These are phyloP conservation scores for Fonsecaea pedrosoi DNA, from an alignment of 2,329 filamentous ascomycete genomes.

Conservation along the genomic window DNA sequence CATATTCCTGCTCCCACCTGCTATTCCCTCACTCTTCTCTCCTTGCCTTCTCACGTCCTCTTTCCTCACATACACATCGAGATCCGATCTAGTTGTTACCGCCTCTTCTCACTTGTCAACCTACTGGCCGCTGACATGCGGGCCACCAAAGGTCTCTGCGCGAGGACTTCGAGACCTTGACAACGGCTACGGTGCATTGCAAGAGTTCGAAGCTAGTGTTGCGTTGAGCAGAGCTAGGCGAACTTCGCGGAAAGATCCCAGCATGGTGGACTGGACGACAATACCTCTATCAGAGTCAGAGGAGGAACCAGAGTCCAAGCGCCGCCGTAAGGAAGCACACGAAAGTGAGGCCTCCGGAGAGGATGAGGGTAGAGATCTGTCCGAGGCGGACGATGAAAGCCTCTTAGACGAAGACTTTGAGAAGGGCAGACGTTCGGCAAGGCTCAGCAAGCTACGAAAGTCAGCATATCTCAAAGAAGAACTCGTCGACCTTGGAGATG, in stretches of 20 bases:
- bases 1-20: background rate
- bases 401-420: constrained; percentile 20
- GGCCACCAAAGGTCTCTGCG: constrained; percentile 29
- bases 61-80: background rate
- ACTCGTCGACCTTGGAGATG: constrained; percentile 26
- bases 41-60: background rate
- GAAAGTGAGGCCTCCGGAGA: constrained; percentile 14
- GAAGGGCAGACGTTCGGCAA: constrained; percentile 27
- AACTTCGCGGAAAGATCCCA: constrained; percentile 9
- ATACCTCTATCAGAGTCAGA: constrained; percentile 36
- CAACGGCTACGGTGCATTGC: constrained; percentile 25
- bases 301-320: constrained; percentile 16
- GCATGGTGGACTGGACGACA: constrained; percentile 25
- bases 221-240: constrained; percentile 10
- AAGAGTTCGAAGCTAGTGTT: constrained; percentile 19
- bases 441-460: constrained; percentile 26
- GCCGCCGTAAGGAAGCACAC: constrained; percentile 19
- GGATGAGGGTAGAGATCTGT: background rate
- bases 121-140: constrained; percentile 18
- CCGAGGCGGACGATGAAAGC: constrained; percentile 19
- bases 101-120: background rate
- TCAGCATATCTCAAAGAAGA: constrained; percentile 22
- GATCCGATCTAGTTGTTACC: background rate
- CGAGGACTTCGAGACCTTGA: constrained; percentile 27
- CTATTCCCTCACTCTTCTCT: background rate